These are phyloP conservation scores for Rauvolfia tetraphylla DNA, from an alignment of 257 asterid species.

Conservation along the genomic window DNA sequence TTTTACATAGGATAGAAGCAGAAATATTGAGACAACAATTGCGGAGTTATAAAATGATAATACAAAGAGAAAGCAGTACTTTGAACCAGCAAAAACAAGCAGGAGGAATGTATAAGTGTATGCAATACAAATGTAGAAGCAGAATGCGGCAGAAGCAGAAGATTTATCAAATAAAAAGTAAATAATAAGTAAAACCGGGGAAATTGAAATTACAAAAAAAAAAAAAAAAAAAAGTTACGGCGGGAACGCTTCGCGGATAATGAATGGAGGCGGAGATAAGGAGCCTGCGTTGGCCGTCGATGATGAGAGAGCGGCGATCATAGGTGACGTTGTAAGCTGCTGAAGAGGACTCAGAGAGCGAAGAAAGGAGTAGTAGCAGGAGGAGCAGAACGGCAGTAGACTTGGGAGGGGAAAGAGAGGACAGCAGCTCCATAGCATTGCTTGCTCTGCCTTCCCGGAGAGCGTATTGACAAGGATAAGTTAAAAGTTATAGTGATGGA, in stretches of 20 bases:
- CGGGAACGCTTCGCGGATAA: constrained; percentile 96
- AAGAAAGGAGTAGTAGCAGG: background rate
- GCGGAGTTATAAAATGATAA: background rate
- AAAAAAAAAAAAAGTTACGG: constrained; percentile 29
- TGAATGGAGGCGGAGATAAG: constrained; percentile 86
- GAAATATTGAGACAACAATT: background rate
- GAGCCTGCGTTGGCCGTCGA: constrained; percentile 80
- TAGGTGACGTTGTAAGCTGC: constrained; percentile 50
- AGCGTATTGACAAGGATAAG: no score
- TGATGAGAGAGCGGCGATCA: constrained; percentile 74
- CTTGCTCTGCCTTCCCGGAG: no score
- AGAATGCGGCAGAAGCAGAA: background rate
- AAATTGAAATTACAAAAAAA: no score
- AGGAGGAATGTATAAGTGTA: background rate
- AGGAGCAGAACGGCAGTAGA: background rate
- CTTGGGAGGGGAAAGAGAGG: background rate
- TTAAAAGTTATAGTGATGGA: no score
- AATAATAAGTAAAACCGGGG: background rate
- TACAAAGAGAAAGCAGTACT: background rate
- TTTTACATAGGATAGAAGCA: background rate
- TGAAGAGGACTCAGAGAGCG: background rate
- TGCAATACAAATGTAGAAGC: background rate
- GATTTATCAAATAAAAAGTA: background rate
- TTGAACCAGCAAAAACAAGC: background rate
- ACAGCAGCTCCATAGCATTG: background rate